These are phyloP conservation scores for Arthromyces matolae DNA, from an alignment of 768 basidiomycete species.

Conservation along the genomic window DNA sequence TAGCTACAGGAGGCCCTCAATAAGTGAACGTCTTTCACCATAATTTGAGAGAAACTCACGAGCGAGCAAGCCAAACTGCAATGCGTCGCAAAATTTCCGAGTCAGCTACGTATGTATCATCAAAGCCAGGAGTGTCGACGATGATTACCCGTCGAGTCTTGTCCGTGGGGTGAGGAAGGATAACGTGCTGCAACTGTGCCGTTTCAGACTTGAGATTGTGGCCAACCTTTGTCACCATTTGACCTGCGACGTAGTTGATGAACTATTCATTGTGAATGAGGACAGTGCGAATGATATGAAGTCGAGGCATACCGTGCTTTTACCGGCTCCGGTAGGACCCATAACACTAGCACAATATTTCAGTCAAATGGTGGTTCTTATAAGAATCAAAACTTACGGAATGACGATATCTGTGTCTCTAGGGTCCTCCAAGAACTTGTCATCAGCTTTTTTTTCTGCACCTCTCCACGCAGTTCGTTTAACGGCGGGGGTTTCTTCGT, in stretches of 20 bases:
- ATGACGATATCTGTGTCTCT: constrained; percentile 10
- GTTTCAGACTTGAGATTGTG: constrained; percentile 13
- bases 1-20: constrained; percentile 4
- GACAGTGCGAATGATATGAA: neutral
- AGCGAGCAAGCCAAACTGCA: constrained; percentile 12
- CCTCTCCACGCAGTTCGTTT: constrained; percentile 8
- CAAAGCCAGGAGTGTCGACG: constrained; percentile 14
- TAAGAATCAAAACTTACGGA: constrained; percentile 2
- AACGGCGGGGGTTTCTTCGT: neutral
- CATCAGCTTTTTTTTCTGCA: constrained; percentile 9
- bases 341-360: constrained; percentile 4
- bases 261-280: constrained; percentile 2
- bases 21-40: neutral
- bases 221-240: constrained; percentile 2
- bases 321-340: constrained; percentile 13
- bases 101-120: constrained; percentile 12
- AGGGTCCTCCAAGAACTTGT: constrained; percentile 6
- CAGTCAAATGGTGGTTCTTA: neutral
- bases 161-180: constrained; percentile 9
- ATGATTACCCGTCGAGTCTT: constrained; percentile 8
- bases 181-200: constrained; percentile 11
- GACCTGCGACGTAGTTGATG: constrained; percentile 9
- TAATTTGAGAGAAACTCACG: neutral
- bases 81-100: constrained; percentile 11
- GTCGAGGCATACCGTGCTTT: constrained; percentile 9